Evolutionary conservation across 2,329 filamentous ascomycete species (phyloP).

Genomic region (Calonectria pseudoreteaudii): DNA sequence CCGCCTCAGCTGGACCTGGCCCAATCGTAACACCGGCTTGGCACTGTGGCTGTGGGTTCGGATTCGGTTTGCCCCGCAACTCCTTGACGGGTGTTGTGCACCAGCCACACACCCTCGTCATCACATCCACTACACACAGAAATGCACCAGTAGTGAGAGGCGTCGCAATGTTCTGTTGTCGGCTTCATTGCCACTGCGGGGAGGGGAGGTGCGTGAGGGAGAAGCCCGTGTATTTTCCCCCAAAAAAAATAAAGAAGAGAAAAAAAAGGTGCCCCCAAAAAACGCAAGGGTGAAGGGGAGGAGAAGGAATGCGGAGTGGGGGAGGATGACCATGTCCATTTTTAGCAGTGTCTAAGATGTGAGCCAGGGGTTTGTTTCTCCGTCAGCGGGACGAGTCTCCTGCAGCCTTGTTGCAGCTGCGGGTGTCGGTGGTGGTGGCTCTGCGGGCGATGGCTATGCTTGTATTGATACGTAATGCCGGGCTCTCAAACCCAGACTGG

Average conservation of each 20-base stretch:
- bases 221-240: background rate
- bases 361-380: background rate
- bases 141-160: background rate
- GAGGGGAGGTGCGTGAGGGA: background rate
- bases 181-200: background rate
- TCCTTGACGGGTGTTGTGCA: background rate
- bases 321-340: background rate
- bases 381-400: background rate
- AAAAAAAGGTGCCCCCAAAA: too few species aligned
- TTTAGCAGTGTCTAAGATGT: background rate
- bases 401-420: background rate
- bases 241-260: background rate
- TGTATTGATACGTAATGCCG: conserved; percentile 1
- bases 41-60: conserved; percentile 1
- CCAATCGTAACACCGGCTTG: background rate
- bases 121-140: background rate
- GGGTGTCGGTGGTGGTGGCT: background rate
- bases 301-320: background rate
- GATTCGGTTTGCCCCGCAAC: background rate
- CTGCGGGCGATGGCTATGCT: conserved; percentile 8
- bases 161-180: background rate
- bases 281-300: background rate
- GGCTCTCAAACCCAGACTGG: background rate
- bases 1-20: background rate
- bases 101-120: conserved; percentile 10